Conservation (phyloP, 352 stramenopile species). For the Halophytophthora polymorphica region DNA sequence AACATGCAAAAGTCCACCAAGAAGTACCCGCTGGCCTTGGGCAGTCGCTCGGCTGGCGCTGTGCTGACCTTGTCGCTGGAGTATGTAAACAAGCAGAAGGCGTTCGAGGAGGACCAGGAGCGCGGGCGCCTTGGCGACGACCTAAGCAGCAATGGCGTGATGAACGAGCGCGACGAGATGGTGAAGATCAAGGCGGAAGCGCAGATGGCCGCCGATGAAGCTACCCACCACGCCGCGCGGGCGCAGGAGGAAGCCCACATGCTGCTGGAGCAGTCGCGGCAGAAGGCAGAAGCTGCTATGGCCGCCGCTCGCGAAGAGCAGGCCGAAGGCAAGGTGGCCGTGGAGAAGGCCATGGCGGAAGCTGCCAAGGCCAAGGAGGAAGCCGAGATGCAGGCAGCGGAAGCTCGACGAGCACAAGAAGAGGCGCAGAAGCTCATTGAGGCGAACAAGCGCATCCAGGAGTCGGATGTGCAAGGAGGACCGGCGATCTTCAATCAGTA, state of each 20-base stretch:
- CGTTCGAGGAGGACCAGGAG: slow-evolving; percentile 70
- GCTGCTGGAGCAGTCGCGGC: slow-evolving; percentile 68
- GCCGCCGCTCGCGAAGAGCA: slow-evolving; percentile 75
- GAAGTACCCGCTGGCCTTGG: slow-evolving; percentile 79
- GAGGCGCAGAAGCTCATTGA: slow-evolving; percentile 83
- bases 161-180: slow-evolving; percentile 84
- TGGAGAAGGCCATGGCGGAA: slow-evolving; percentile 84
- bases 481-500: slow-evolving; percentile 50
- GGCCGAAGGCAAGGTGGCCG: slow-evolving; percentile 75
- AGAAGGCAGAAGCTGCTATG: slow-evolving; percentile 83
- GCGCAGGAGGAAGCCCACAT: slow-evolving; percentile 76
- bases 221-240: slow-evolving; percentile 57
- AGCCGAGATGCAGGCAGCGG: slow-evolving; percentile 73
- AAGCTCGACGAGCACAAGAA: slow-evolving; percentile 70
- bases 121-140: slow-evolving; percentile 55
- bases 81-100: slow-evolving; percentile 85
- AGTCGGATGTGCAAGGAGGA: slow-evolving; percentile 36
- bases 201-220: slow-evolving; percentile 79
- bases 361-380: slow-evolving; percentile 74
- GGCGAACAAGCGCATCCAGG: slow-evolving; percentile 80
- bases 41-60: slow-evolving; percentile 69
- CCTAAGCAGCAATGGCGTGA: slow-evolving; percentile 49
- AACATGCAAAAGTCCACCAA: slow-evolving; percentile 85
- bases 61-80: slow-evolving; percentile 77
- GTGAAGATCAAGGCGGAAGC: slow-evolving; percentile 79